Conservation (phyloP, 352 stramenopile genomes). For the Phytophthora quininea region DNA sequence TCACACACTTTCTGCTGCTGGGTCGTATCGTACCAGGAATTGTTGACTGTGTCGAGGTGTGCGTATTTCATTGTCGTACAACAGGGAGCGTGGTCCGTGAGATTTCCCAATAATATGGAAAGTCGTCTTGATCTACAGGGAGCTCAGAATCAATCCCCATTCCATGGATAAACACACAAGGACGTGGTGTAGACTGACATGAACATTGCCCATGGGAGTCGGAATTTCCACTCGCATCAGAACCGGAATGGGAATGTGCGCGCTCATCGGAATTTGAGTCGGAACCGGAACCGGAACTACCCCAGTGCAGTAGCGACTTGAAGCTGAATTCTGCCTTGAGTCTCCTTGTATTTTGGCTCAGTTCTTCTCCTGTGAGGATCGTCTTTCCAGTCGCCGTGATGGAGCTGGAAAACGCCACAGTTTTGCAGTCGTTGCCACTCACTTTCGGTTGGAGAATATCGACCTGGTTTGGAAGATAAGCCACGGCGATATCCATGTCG, state of each 20-base stretch:
- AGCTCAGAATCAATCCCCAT: constrained; percentile 9
- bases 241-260: too few species aligned
- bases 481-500: constrained; percentile 20
- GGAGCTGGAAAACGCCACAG: background rate
- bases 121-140: constrained; percentile 3
- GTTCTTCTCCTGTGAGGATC: constrained; percentile 2
- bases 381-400: constrained; percentile 18
- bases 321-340: background rate
- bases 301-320: background rate
- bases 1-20: constrained; percentile 32
- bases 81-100: constrained; percentile 30
- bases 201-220: too few species aligned
- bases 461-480: constrained; percentile 7
- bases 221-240: too few species aligned
- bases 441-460: constrained; percentile 6
- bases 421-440: background rate
- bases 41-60: constrained; percentile 27
- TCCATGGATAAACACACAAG: constrained; percentile 12
- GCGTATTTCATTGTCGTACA: constrained; percentile 30
- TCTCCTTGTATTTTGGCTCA: background rate
- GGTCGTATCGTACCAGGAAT: constrained; percentile 23
- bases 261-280: too few species aligned
- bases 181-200: too few species aligned
- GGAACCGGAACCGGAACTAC: too few species aligned
- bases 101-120: constrained; percentile 26